Evolutionary conservation across 2,329 filamentous ascomycete genomes (phyloP).

Genomic region (Phialophora chinensis): DNA sequence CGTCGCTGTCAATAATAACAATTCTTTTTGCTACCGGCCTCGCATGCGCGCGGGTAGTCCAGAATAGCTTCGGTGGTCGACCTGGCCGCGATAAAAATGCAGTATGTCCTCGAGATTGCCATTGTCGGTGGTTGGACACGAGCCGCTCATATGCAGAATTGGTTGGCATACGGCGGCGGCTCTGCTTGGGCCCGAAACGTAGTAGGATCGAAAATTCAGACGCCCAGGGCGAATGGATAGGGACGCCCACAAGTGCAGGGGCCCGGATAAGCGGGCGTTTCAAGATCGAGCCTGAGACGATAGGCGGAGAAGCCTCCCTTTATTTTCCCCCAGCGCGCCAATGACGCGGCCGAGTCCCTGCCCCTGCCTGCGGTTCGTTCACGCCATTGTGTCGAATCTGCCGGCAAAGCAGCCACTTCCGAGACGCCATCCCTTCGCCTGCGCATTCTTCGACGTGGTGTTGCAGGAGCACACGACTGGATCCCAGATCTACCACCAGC

Average conservation of each 20-base stretch:
- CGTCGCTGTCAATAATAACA: conserved; percentile 22
- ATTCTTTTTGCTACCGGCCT: not conserved
- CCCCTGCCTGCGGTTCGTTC: conserved; percentile 18
- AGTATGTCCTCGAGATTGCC: conserved; percentile 1
- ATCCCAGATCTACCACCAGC: too few species aligned
- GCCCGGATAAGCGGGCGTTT: conserved; percentile 3
- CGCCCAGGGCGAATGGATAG: conserved; percentile 15
- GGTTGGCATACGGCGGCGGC: not conserved
- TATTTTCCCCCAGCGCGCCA: not conserved
- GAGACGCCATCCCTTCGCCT: conserved; percentile 10
- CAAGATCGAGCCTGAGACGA: conserved; percentile 16
- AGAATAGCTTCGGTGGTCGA: conserved; percentile 8
- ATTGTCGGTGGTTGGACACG: conserved; percentile 10
- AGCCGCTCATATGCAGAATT: not conserved
- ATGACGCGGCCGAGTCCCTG: not conserved
- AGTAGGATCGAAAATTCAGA: not conserved
- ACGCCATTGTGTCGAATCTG: conserved; percentile 24
- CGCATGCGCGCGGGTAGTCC: conserved; percentile 8
- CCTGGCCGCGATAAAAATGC: conserved; percentile 7
- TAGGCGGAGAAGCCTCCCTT: conserved; percentile 16
- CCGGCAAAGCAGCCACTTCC: conserved; percentile 7
- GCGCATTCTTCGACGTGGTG: not conserved
- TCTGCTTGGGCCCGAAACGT: conserved; percentile 4
- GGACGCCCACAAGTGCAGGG: not conserved
- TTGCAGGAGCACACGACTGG: not conserved